Percentiles rank a stretch among this genome's conserved stretches.
Evolutionary conservation across 1,284 basidiomycete species (phyloP).

Genomic region (Xerocomus cyaneibrunnescens): DNA sequence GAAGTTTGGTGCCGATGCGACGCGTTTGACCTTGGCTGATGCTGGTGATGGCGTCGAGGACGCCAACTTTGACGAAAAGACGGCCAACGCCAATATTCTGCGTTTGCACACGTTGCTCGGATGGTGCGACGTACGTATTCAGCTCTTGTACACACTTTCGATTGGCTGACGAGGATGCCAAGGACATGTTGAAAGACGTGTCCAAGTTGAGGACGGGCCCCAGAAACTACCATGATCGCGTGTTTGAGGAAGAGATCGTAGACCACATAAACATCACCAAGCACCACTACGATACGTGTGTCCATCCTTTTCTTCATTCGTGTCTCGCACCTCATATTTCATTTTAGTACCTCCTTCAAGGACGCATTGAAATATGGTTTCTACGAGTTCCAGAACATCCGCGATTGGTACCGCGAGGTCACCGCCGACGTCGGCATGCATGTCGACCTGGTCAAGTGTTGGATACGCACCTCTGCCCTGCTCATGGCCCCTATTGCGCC

Average conservation of each 20-base stretch:
- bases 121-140: conserved; percentile 81
- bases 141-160: too few species aligned
- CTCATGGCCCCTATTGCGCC: conserved; percentile 90
- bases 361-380: conserved; percentile 95
- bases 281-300: conserved; percentile 77
- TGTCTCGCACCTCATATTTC: background rate
- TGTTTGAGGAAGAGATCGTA: conserved; percentile 94
- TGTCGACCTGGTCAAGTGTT: conserved; percentile 70
- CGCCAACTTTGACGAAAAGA: conserved; percentile 98
- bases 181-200: conserved; percentile 78
- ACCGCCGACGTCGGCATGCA: conserved; percentile 92
- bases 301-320: conserved; percentile 12
- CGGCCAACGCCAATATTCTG: conserved; percentile 96
- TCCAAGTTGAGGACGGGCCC: conserved; percentile 72
- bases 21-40: conserved; percentile 90
- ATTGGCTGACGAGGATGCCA: conserved; percentile 9
- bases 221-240: conserved; percentile 75
- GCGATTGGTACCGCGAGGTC: conserved; percentile 97
- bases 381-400: conserved; percentile 90
- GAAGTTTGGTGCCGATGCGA: conserved; percentile 94
- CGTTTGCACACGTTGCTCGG: conserved; percentile 88
- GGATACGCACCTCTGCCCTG: conserved; percentile 81
- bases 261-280: conserved; percentile 81
- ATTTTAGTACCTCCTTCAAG: conserved; percentile 85
- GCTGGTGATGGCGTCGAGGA: conserved; percentile 98